These are phyloP conservation scores for Tetracentron sinense DNA, from an alignment of 164 flowering plant genomes.

Conservation along the genomic window DNA sequence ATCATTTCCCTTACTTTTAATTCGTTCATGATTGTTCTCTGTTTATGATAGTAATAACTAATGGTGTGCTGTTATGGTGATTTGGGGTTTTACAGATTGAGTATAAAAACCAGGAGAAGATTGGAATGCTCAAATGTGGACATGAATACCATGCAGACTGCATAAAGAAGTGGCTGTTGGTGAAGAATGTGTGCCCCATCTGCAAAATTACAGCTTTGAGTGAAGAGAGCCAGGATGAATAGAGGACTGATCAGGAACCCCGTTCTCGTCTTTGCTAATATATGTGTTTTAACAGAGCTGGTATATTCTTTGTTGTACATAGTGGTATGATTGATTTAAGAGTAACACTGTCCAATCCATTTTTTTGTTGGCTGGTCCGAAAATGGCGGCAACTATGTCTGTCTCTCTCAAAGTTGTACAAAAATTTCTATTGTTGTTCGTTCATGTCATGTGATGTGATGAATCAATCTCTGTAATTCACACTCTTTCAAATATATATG, in stretches of 20 bases:
- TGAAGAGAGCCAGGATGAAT: slow-evolving; percentile 17
- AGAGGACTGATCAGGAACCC: too few species aligned
- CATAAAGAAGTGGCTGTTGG: slow-evolving; percentile 69
- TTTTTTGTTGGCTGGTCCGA: slow-evolving; percentile 18
- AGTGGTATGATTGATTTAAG: too few species aligned
- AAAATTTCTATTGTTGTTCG: slow-evolving; percentile 6
- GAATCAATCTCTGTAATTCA: too few species aligned
- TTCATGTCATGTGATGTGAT: neutral
- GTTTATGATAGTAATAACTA: neutral
- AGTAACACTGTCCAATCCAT: slow-evolving; percentile 15
- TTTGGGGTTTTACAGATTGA: slow-evolving; percentile 49
- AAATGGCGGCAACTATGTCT: too few species aligned
- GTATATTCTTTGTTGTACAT: too few species aligned
- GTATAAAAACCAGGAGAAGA: slow-evolving; percentile 38
- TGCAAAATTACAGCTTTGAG: slow-evolving; percentile 78
- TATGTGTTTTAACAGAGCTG: too few species aligned
- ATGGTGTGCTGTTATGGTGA: too few species aligned
- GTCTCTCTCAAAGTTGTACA: slow-evolving; percentile 34
- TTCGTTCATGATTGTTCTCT: neutral
- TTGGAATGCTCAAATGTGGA: slow-evolving; percentile 72
- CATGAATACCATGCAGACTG: slow-evolving; percentile 84
- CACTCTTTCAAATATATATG: too few species aligned
- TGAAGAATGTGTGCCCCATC: slow-evolving; percentile 85
- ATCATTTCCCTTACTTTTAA: neutral
- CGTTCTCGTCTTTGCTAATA: too few species aligned